A percentile compares a stretch with the other conserved stretches of the same genome.
Conservation (phyloP, 2,329 filamentous ascomycete genomes). For the Pestalotiopsis fici region DNA sequence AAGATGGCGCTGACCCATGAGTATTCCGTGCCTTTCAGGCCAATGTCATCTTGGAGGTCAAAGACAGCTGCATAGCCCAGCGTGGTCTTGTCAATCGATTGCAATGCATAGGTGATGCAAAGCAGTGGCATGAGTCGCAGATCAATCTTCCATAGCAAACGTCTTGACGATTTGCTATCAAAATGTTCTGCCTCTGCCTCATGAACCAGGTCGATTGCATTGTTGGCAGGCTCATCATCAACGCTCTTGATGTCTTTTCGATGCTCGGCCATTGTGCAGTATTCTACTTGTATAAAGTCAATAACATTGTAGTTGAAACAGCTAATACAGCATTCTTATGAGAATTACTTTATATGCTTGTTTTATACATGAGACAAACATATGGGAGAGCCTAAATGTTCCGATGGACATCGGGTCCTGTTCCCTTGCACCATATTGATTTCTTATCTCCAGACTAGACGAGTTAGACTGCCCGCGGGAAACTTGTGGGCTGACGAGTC, state of each 20-base stretch:
- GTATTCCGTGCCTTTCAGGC: slow-evolving; percentile 59
- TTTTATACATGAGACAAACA: not conserved
- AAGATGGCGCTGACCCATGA: slow-evolving; percentile 56
- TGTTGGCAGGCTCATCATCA: not conserved
- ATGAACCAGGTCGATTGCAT: not conserved
- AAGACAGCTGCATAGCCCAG: slow-evolving; percentile 67
- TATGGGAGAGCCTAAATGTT: not conserved
- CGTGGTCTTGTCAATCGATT: slow-evolving; percentile 46
- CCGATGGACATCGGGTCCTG: not conserved
- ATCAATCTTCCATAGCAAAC: slow-evolving; percentile 15
- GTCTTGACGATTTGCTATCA: not conserved
- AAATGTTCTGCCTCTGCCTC: not conserved
- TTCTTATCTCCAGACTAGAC: not conserved
- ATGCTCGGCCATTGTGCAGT: not conserved
- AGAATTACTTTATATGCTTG: no score
- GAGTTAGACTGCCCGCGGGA: not conserved
- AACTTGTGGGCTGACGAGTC: not conserved
- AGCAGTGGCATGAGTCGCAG: slow-evolving; percentile 13
- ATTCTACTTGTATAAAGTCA: not conserved
- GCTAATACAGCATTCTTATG: no score
- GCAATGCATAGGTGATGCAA: slow-evolving; percentile 13
- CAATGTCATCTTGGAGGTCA: slow-evolving; percentile 59
- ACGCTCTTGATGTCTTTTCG: not conserved
- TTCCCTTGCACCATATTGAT: not conserved
- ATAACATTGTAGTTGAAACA: no score